phyloP scores from a whole-genome alignment of 2,329 filamentous ascomycete species.

The Hymenoscyphus repandus region DNA sequence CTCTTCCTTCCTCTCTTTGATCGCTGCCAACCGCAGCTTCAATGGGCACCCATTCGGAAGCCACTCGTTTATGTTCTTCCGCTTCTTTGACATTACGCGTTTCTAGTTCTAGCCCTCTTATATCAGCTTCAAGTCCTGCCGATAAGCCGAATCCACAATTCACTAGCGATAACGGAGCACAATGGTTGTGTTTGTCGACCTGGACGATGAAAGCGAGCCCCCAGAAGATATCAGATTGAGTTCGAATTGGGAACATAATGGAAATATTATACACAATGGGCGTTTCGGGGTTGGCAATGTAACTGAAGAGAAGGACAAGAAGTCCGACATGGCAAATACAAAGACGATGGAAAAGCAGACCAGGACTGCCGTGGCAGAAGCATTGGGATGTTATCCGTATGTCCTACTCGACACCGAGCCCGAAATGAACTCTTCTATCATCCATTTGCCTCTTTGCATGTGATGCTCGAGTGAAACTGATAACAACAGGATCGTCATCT shows the following conservation, averaged over 20 bases:
- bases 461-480: background rate
- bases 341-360: conserved; percentile 38
- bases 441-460: background rate
- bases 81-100: conserved; percentile 5
- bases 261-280: conserved; percentile 8
- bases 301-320: conserved; percentile 5
- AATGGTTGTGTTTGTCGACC: conserved; percentile 32
- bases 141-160: conserved; percentile 1
- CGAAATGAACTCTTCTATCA: conserved; percentile 5
- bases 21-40: conserved; percentile 20
- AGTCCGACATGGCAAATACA: conserved; percentile 1
- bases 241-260: conserved; percentile 12
- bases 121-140: background rate
- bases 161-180: conserved; percentile 1
- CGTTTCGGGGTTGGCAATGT: conserved; percentile 11
- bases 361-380: conserved; percentile 53
- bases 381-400: conserved; percentile 63
- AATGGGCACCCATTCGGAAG: conserved; percentile 21
- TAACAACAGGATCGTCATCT: conserved; percentile 62
- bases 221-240: conserved; percentile 18
- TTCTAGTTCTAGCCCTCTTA: background rate
- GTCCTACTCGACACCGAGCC: conserved; percentile 31
- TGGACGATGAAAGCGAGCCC: conserved; percentile 30
- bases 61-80: conserved; percentile 19
- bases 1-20: conserved; percentile 4